phyloP scores from a whole-genome alignment of 2,329 filamentous ascomycete genomes.

The Ceratocystis variospora region DNA sequence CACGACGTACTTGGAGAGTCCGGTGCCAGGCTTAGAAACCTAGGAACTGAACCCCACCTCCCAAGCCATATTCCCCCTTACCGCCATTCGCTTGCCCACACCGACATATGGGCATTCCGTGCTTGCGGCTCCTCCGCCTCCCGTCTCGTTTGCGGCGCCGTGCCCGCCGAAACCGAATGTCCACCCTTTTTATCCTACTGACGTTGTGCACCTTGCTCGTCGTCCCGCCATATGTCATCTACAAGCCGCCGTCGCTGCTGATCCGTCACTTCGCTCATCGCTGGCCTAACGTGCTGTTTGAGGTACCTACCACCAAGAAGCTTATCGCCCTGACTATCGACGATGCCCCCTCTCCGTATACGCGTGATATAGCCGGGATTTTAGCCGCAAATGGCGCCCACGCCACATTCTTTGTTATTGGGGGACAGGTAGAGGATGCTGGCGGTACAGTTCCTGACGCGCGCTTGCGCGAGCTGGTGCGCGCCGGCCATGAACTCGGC shows the following conservation, averaged over 20 bases:
- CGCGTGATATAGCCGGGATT: slow-evolving; percentile 52
- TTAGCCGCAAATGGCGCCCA: slow-evolving; percentile 52
- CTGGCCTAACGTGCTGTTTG: slow-evolving; percentile 71
- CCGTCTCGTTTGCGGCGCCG: slow-evolving; percentile 44
- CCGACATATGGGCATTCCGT: slow-evolving; percentile 23
- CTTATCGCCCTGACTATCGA: slow-evolving; percentile 75
- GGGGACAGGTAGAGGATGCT: slow-evolving; percentile 51
- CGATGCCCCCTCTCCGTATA: slow-evolving; percentile 65
- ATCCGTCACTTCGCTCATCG: slow-evolving; percentile 55
- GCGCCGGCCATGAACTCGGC: slow-evolving; percentile 55
- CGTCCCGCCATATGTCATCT: slow-evolving; percentile 51
- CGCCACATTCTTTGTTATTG: slow-evolving; percentile 84
- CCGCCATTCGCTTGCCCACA: not conserved
- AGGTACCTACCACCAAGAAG: slow-evolving; percentile 44
- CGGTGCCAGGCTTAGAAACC: not conserved
- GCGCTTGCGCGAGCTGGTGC: slow-evolving; percentile 44
- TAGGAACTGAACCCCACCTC: not conserved
- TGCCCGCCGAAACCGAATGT: slow-evolving; percentile 45
- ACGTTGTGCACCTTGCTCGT: slow-evolving; percentile 28
- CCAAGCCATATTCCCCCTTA: not conserved
- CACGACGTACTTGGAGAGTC: not conserved
- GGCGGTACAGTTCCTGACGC: slow-evolving; percentile 30
- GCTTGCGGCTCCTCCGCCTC: slow-evolving; percentile 38
- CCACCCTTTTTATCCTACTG: slow-evolving; percentile 35
- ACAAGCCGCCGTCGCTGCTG: slow-evolving; percentile 63